Evolutionary conservation across 495 filamentous ascomycete genomes (phyloP).

Genomic region (Rostrohypoxylon terebratum): DNA sequence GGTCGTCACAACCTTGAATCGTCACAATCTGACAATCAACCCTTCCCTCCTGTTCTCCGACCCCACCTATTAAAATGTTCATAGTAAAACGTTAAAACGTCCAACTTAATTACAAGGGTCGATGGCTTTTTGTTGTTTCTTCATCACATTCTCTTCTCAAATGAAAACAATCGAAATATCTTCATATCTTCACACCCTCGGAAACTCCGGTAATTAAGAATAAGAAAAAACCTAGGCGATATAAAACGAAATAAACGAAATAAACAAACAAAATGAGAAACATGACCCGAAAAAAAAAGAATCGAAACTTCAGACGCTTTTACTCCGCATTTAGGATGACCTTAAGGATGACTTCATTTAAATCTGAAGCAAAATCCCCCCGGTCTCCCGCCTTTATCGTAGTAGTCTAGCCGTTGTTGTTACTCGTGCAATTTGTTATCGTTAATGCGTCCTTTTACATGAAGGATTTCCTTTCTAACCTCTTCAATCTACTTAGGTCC

Average conservation of each 20-base stretch:
- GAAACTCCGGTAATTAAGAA: neutral
- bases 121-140: slow-evolving; percentile 5
- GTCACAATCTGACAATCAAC: neutral
- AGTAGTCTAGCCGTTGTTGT: slow-evolving; percentile 14
- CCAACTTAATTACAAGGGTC: slow-evolving; percentile 3
- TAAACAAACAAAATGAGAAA: slow-evolving; percentile 11
- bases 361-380: slow-evolving; percentile 25
- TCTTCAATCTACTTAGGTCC: too few relatives aligned
- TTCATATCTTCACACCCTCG: slow-evolving; percentile 15
- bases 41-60: neutral
- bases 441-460: slow-evolving; percentile 32
- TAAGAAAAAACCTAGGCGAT: too few relatives aligned
- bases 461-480: neutral
- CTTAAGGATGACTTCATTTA: slow-evolving; percentile 34
- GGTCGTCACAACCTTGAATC: too few relatives aligned
- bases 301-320: slow-evolving; percentile 26
- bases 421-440: slow-evolving; percentile 26
- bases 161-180: slow-evolving; percentile 31
- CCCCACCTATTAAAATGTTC: slow-evolving; percentile 36
- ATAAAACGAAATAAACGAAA: neutral
- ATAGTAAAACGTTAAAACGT: slow-evolving; percentile 7
- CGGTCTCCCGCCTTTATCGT: slow-evolving; percentile 10
- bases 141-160: neutral
- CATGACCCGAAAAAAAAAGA: neutral
- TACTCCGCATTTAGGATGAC: slow-evolving; percentile 15